Evolutionary conservation across 2,329 filamentous ascomycete species (phyloP).

Genomic region (Hypoxylon sp.): DNA sequence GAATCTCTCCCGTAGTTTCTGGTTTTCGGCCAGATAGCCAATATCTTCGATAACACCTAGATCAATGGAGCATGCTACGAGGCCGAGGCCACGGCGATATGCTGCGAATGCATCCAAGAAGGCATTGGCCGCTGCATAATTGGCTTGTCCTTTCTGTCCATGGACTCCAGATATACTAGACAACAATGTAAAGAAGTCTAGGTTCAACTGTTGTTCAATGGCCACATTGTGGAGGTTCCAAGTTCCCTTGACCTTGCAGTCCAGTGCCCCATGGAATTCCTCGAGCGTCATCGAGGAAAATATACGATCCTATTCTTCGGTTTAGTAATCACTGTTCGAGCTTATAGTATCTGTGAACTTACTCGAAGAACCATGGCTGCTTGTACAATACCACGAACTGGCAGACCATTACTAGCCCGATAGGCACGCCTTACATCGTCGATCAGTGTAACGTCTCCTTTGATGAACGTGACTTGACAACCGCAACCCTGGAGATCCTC

Average conservation of each 20-base stretch:
- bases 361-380: too few species aligned
- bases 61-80: constrained; percentile 57
- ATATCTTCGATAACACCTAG: constrained; percentile 57
- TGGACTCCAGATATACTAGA: constrained; percentile 56
- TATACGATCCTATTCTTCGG: too few species aligned
- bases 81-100: constrained; percentile 54
- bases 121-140: constrained; percentile 60
- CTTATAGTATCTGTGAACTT: too few species aligned
- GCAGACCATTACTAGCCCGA: too few species aligned
- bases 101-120: constrained; percentile 59
- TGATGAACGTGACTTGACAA: too few species aligned
- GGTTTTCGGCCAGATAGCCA: constrained; percentile 51
- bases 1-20: constrained; percentile 18
- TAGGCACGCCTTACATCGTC: too few species aligned
- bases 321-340: too few species aligned
- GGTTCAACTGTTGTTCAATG: constrained; percentile 26
- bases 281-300: too few species aligned
- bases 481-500: too few species aligned
- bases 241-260: constrained; percentile 56
- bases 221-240: constrained; percentile 56
- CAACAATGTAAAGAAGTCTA: constrained; percentile 59
- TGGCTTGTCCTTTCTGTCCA: constrained; percentile 57
- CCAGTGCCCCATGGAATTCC: constrained; percentile 51
- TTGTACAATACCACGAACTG: too few species aligned
- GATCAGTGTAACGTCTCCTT: too few species aligned